Evolutionary conservation across 2,329 filamentous ascomycete species (phyloP).

Genomic region (Paracoccidioides brasiliensis): DNA sequence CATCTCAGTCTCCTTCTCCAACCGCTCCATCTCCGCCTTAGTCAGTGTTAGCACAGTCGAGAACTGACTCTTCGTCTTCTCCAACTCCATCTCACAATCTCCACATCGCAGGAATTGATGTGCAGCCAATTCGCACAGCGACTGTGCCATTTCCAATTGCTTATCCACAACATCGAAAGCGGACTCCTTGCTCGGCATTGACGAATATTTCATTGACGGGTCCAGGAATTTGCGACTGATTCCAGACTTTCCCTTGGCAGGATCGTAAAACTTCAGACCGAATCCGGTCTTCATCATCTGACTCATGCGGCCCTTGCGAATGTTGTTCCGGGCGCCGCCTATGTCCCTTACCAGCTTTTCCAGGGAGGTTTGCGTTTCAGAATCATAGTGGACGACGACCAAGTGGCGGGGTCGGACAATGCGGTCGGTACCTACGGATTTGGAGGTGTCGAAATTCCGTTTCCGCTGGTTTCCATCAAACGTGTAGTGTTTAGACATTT

Average conservation of each 20-base stretch:
- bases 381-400: constrained; percentile 87
- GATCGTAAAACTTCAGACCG: constrained; percentile 8
- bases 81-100: constrained; percentile 66
- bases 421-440: constrained; percentile 2
- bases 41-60: constrained; percentile 50
- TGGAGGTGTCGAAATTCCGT: constrained; percentile 9
- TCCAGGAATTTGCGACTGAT: constrained; percentile 15
- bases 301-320: constrained; percentile 68
- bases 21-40: constrained; percentile 45
- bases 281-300: constrained; percentile 19
- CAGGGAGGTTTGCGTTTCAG: constrained; percentile 69
- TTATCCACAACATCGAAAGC: constrained; percentile 64
- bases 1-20: constrained; percentile 38
- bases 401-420: constrained; percentile 59
- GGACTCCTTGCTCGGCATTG: constrained; percentile 39
- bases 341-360: constrained; percentile 73
- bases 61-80: constrained; percentile 54
- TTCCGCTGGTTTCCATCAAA: constrained; percentile 19
- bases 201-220: constrained; percentile 12
- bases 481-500: constrained; percentile 5
- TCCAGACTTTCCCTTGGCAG: constrained; percentile 1
- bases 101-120: constrained; percentile 83
- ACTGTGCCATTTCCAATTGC: constrained; percentile 64
- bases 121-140: constrained; percentile 71
- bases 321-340: constrained; percentile 64